A percentile compares a stretch with the other conserved stretches of the same genome.
phyloP scores from a whole-genome alignment of 495 filamentous ascomycete species.

The Penicillium nucicola region DNA sequence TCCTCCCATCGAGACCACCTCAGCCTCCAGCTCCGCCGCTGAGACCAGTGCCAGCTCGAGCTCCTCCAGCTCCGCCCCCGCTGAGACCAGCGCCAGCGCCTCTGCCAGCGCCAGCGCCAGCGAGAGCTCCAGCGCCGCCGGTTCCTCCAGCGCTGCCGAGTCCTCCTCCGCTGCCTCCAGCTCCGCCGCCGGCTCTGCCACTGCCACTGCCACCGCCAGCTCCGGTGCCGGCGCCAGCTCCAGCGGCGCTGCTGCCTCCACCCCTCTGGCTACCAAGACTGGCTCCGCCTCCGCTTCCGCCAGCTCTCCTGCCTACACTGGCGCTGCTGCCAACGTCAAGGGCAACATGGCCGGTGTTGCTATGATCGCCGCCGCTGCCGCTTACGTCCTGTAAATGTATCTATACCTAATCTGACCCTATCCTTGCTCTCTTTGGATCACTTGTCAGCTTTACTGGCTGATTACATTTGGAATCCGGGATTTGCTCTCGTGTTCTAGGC shows the following conservation, averaged over 20 bases:
- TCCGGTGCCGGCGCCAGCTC: slow-evolving; percentile 10
- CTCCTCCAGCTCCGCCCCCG: neutral
- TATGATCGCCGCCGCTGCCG: slow-evolving; percentile 26
- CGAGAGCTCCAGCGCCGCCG: slow-evolving; percentile 6
- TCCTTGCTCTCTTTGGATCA: neutral
- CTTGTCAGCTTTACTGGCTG: neutral
- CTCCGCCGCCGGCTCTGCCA: neutral
- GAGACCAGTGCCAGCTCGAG: neutral
- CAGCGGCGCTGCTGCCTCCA: slow-evolving; percentile 6
- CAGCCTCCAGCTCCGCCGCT: neutral
- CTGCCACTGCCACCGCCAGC: neutral
- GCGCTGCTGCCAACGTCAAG: slow-evolving; percentile 22
- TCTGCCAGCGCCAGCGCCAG: slow-evolving; percentile 3
- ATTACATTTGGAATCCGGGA: neutral
- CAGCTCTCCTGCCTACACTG: slow-evolving; percentile 22
- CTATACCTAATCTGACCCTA: slow-evolving; percentile 14
- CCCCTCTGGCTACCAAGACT: slow-evolving; percentile 11
- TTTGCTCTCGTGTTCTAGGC: neutral
- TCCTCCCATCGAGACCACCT: slow-evolving; percentile 28
- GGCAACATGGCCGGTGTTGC: slow-evolving; percentile 31
- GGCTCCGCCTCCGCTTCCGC: slow-evolving; percentile 5
- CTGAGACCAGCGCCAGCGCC: slow-evolving; percentile 4
- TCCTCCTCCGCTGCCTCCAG: slow-evolving; percentile 9
- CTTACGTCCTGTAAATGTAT: slow-evolving; percentile 32
- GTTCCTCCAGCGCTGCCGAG: slow-evolving; percentile 10